A percentile compares a stretch with the other conserved stretches of the same genome.
These are phyloP conservation scores for Leavenworthia alabamica DNA, from an alignment of 345 rosid species.

Conservation along the genomic window DNA sequence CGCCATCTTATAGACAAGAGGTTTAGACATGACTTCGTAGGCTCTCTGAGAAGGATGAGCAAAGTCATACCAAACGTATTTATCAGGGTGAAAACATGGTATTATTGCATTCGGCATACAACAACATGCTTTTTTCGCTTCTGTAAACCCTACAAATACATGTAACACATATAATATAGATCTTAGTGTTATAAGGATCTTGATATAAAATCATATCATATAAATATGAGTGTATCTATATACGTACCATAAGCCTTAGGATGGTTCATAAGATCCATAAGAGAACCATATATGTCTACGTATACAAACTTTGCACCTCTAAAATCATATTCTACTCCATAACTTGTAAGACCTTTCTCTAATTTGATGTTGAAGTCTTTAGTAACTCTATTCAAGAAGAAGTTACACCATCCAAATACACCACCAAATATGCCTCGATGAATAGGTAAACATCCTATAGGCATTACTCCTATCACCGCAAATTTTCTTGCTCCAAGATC, in stretches of 20 bases:
- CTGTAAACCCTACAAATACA: conserved; percentile 19
- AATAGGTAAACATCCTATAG: conserved; percentile 26
- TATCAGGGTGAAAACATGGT: conserved; percentile 10
- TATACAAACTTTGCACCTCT: conserved; percentile 28
- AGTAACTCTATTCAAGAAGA: background rate
- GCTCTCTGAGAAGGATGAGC: conserved; percentile 28
- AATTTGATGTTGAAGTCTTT: conserved; percentile 24
- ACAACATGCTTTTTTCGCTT: conserved; percentile 18
- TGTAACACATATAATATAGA: background rate
- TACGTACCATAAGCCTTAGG: conserved; percentile 28
- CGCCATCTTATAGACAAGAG: too few species aligned
- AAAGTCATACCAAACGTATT: conserved; percentile 21
- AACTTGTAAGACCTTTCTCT: conserved; percentile 18
- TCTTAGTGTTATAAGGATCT: background rate
- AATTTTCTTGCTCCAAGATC: conserved; percentile 30
- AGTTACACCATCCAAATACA: conserved; percentile 19
- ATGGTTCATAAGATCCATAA: conserved; percentile 26
- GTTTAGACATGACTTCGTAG: too few species aligned
- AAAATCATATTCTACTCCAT: conserved; percentile 11
- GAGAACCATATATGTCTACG: conserved; percentile 22
- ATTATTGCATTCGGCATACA: conserved; percentile 23
- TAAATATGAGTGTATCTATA: background rate
- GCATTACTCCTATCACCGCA: conserved; percentile 26
- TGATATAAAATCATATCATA: background rate
- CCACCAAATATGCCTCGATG: conserved; percentile 12